Evolutionary conservation across 1,139 yeast species (phyloP).

Genomic region (Magnusiomyces tetraspermus): DNA sequence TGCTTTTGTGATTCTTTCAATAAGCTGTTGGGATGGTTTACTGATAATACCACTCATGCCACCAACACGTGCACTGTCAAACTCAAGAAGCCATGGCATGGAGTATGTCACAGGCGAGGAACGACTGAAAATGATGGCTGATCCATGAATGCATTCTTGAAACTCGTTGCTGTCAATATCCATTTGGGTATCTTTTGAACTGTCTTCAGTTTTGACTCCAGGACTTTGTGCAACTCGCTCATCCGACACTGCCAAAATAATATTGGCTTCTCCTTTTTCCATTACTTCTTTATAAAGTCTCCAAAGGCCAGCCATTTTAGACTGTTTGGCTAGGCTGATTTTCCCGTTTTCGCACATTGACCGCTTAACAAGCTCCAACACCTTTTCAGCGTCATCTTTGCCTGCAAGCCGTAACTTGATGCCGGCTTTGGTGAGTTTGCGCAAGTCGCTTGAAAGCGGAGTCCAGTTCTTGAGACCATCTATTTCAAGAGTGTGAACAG

Average conservation of each 20-base stretch:
- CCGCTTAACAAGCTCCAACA: not conserved
- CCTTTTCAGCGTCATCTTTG: not conserved
- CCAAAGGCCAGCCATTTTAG: not conserved
- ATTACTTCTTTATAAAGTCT: not conserved
- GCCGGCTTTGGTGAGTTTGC: not conserved
- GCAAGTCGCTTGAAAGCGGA: not conserved
- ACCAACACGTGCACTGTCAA: conserved; percentile 36
- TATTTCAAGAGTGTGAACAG: conserved; percentile 31
- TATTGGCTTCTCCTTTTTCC: not conserved
- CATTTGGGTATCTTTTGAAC: not conserved
- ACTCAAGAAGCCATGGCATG: conserved; percentile 42
- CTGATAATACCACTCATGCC: conserved; percentile 51
- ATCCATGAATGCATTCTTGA: not conserved
- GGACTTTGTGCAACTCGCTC: not conserved
- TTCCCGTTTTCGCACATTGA: not conserved
- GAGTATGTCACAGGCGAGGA: conserved; percentile 36
- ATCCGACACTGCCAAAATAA: not conserved
- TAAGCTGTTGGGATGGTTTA: conserved; percentile 39
- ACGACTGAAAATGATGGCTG: conserved; percentile 1
- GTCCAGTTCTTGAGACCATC: not conserved
- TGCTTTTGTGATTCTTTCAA: not conserved
- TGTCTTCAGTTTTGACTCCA: not conserved
- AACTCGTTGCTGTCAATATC: not conserved
- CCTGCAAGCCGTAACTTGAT: not conserved
- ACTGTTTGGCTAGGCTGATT: not conserved